Evolutionary conservation across 169 alveolate genomes (phyloP).

Genomic region (Plasmodium reichenowi): DNA sequence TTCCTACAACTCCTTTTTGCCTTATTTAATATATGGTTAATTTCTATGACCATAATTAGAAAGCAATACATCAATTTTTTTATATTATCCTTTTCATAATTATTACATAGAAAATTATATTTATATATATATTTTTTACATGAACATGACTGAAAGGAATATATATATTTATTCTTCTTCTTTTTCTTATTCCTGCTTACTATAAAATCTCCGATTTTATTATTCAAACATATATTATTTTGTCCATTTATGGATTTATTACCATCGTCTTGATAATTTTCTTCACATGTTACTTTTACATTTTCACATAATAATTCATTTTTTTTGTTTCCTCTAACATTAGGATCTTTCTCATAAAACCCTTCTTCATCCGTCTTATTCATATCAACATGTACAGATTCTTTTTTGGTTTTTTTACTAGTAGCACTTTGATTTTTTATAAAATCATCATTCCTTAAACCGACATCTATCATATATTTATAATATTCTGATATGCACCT

Average conservation of each 20-base stretch:
- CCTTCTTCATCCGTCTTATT: too few relatives aligned
- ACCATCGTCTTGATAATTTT: not conserved
- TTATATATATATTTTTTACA: constrained; percentile 50
- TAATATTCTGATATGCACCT: constrained; percentile 71
- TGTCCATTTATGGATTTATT: not conserved
- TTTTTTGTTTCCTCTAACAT: not conserved
- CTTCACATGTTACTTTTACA: not conserved
- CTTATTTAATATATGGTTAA: constrained; percentile 6
- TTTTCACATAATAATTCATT: not conserved
- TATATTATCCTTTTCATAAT: constrained; percentile 1
- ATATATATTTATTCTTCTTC: constrained; percentile 1
- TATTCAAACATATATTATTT: not conserved
- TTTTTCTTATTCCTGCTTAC: not conserved
- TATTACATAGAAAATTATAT: constrained; percentile 29
- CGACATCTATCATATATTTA: constrained; percentile 43
- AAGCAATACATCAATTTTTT: constrained; percentile 69
- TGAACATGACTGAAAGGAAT: constrained; percentile 39
- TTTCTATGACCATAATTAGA: constrained; percentile 57
- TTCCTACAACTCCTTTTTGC: not conserved
- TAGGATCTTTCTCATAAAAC: not conserved
- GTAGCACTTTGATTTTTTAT: not conserved
- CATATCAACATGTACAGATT: not conserved
- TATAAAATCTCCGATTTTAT: not conserved
- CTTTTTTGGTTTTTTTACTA: not conserved
- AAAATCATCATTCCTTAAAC: constrained; percentile 31